These are phyloP conservation scores for Dichotomocladium elegans DNA, from an alignment of 371 early-diverging fungal species.

Conservation along the genomic window DNA sequence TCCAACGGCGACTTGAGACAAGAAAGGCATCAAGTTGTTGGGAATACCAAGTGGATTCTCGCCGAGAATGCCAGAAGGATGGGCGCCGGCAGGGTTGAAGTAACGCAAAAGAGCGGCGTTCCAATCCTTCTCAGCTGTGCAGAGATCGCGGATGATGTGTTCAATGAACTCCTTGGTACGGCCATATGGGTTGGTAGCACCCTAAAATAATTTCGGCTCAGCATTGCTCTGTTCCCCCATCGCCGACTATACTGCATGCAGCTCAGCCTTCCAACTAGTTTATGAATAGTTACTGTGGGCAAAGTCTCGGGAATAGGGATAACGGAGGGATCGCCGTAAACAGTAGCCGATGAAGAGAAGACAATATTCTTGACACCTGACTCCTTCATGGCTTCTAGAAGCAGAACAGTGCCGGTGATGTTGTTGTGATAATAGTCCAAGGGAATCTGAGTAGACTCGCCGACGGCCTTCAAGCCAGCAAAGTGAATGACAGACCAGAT, in stretches of 20 bases:
- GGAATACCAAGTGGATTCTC: slow-evolving; percentile 82
- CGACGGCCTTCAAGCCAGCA: slow-evolving; percentile 81
- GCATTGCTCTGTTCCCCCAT: not conserved
- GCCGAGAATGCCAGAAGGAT: slow-evolving; percentile 82
- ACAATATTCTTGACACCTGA: slow-evolving; percentile 64
- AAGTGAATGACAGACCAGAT: slow-evolving; percentile 76
- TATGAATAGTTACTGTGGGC: slow-evolving; percentile 34
- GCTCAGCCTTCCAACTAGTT: slow-evolving; percentile 2
- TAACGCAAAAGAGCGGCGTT: slow-evolving; percentile 78
- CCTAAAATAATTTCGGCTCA: slow-evolving; percentile 20
- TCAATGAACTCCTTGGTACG: slow-evolving; percentile 85
- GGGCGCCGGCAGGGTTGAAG: slow-evolving; percentile 91
- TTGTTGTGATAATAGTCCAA: slow-evolving; percentile 75
- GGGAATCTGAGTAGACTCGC: slow-evolving; percentile 66
- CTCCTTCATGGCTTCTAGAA: slow-evolving; percentile 64
- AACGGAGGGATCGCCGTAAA: slow-evolving; percentile 57
- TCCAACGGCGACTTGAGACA: slow-evolving; percentile 80
- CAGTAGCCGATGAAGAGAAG: slow-evolving; percentile 80
- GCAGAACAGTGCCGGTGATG: slow-evolving; percentile 64
- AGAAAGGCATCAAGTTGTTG: slow-evolving; percentile 86
- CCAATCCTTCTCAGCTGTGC: slow-evolving; percentile 60
- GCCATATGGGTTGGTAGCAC: slow-evolving; percentile 81
- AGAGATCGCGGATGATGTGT: slow-evolving; percentile 72
- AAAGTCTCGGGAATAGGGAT: slow-evolving; percentile 55
- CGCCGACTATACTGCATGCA: not conserved